Evolutionary conservation across 2,329 filamentous ascomycete genomes (phyloP).

Genomic region (Aspergillus eucalypticola): DNA sequence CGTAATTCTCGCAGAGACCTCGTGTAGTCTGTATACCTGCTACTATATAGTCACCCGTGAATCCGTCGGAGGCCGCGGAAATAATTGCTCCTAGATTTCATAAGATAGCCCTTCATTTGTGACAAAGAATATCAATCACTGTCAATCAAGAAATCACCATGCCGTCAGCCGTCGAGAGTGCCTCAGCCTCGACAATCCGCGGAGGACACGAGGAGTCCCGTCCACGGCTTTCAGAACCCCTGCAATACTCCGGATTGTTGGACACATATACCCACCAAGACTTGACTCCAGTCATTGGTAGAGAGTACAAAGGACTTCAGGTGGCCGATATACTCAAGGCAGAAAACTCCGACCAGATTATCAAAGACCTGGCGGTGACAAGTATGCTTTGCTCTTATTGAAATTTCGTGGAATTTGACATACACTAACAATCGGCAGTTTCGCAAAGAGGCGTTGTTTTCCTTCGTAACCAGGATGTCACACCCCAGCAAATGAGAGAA

Average conservation of each 20-base stretch:
- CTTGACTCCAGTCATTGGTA: conserved; percentile 43
- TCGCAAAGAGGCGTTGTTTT: conserved; percentile 69
- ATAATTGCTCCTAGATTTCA: not conserved
- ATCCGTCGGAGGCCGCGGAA: not conserved
- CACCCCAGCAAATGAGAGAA: conserved; percentile 62
- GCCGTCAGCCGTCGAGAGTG: conserved; percentile 18
- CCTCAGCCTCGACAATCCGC: conserved; percentile 14
- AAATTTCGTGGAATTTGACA: too few relatives aligned
- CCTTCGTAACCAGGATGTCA: conserved; percentile 65
- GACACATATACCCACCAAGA: conserved; percentile 44
- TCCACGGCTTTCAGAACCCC: conserved; percentile 30
- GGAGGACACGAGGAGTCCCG: conserved; percentile 27
- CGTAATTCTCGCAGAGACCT: not conserved
- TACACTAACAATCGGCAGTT: conserved; percentile 46
- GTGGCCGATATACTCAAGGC: conserved; percentile 57
- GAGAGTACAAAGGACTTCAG: conserved; percentile 42
- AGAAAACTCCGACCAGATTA: conserved; percentile 61
- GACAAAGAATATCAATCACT: not conserved
- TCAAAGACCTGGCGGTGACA: conserved; percentile 67
- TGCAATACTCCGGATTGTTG: conserved; percentile 41
- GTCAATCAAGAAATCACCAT: conserved; percentile 8
- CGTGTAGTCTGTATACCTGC: not conserved
- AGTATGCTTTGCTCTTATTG: conserved; percentile 49
- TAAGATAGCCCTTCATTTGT: not conserved
- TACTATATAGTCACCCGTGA: not conserved